Evolutionary conservation across 768 basidiomycete species (phyloP).

Genomic region (Lenzites betulinus): DNA sequence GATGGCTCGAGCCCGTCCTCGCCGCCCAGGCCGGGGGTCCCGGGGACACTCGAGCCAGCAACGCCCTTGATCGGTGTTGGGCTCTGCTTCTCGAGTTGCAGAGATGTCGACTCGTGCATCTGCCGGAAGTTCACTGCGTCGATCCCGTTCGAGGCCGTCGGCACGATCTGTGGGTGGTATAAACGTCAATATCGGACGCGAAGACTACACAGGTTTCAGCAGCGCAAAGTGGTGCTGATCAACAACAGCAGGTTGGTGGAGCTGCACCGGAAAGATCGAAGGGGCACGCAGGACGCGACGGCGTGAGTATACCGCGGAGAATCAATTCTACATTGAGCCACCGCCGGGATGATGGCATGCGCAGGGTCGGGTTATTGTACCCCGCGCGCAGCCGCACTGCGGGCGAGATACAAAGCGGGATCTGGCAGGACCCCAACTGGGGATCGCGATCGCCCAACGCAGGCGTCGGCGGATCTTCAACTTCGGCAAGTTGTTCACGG

Average conservation of each 20-base stretch:
- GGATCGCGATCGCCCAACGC: constrained; percentile 14
- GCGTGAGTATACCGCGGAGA: background rate
- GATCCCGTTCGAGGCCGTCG: constrained; percentile 70
- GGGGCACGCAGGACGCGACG: constrained; percentile 24
- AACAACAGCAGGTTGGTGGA: constrained; percentile 27
- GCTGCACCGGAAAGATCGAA: constrained; percentile 7
- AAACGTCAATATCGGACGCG: background rate
- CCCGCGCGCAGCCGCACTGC: constrained; percentile 3
- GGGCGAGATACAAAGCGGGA: constrained; percentile 8
- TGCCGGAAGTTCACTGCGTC: constrained; percentile 91
- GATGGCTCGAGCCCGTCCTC: constrained; percentile 48
- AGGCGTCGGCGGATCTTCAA: constrained; percentile 16
- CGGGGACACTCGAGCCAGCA: constrained; percentile 35
- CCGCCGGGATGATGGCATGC: constrained; percentile 17
- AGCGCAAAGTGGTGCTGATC: constrained; percentile 22
- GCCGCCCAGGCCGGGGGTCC: constrained; percentile 41
- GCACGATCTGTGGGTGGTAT: constrained; percentile 68
- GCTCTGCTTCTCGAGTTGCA: constrained; percentile 71
- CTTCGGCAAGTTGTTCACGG: constrained; percentile 5
- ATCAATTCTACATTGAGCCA: background rate
- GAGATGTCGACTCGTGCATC: constrained; percentile 85
- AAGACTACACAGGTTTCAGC: background rate
- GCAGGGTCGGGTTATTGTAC: background rate
- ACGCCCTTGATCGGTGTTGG: constrained; percentile 35
- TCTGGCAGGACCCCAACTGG: constrained; percentile 2